These are phyloP conservation scores for Cyclotella kingstonii DNA, from an alignment of 108 stramenopile species.

Conservation along the genomic window DNA sequence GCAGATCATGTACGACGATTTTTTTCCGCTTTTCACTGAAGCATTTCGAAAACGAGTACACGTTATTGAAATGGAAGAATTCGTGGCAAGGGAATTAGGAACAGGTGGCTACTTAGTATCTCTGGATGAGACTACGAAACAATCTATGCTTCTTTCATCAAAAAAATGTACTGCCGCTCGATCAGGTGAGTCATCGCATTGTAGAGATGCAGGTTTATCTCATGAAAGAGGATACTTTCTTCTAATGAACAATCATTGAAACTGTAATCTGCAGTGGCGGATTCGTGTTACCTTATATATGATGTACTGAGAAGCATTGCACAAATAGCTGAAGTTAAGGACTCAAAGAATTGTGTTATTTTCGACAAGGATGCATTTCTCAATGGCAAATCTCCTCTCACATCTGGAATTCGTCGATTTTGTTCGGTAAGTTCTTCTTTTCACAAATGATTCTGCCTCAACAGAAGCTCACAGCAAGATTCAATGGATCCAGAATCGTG, in stretches of 20 bases:
- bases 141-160: slow-evolving; percentile 14
- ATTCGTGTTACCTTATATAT: slow-evolving; percentile 9
- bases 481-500: slow-evolving; percentile 32
- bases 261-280: background rate
- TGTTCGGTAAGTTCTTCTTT: slow-evolving; percentile 7
- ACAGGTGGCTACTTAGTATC: slow-evolving; percentile 25
- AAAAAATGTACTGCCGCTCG: slow-evolving; percentile 12
- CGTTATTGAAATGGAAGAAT: slow-evolving; percentile 66
- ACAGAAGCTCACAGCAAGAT: no score
- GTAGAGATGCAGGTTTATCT: no score
- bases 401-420: slow-evolving; percentile 16
- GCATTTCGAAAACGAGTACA: slow-evolving; percentile 55
- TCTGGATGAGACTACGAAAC: slow-evolving; percentile 12
- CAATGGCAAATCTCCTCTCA: slow-evolving; percentile 18
- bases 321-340: slow-evolving; percentile 37
- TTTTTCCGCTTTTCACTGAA: slow-evolving; percentile 65
- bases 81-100: slow-evolving; percentile 51
- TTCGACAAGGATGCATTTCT: slow-evolving; percentile 57
- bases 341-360: slow-evolving; percentile 52
- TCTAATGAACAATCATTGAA: background rate
- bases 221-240: background rate
- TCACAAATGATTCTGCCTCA: background rate
- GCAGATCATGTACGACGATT: slow-evolving; percentile 72
- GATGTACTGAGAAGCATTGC: slow-evolving; percentile 12
- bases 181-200: slow-evolving; percentile 10